Percentiles rank a stretch among this genome's conserved stretches.
phyloP scores from a whole-genome alignment of 495 filamentous ascomycete species.

The Lentithecium fluviatile region DNA sequence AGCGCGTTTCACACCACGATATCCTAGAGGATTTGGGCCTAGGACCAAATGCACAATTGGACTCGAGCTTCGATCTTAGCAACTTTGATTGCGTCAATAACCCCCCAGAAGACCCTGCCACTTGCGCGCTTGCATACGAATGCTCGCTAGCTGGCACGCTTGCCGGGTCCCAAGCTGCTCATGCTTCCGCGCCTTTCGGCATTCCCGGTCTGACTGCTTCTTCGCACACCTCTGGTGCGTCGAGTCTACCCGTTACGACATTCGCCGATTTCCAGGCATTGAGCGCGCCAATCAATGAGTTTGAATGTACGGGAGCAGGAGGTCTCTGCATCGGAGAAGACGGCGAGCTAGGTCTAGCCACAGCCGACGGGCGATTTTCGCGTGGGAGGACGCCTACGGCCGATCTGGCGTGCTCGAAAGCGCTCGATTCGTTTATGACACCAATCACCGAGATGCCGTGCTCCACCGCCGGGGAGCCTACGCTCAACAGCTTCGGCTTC shows the following conservation, averaged over 20 bases:
- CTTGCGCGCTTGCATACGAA: conserved; percentile 8
- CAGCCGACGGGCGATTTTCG: not conserved
- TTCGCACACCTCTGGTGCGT: not conserved
- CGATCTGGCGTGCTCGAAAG: not conserved
- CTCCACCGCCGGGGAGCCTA: not conserved
- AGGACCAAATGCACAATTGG: conserved; percentile 2
- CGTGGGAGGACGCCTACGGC: not conserved
- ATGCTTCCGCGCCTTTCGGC: not conserved
- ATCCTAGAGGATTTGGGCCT: conserved; percentile 31
- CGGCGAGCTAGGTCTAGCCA: conserved; percentile 1
- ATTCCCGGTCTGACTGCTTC: not conserved
- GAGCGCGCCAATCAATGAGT: conserved; percentile 4
- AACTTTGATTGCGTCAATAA: conserved; percentile 5
- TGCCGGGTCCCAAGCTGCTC: not conserved
- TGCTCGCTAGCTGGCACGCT: conserved; percentile 16
- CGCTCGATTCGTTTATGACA: not conserved
- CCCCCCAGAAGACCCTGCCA: not conserved
- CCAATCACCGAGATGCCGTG: not conserved
- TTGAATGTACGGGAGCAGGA: conserved; percentile 3
- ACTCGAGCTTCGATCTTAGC: conserved; percentile 23
- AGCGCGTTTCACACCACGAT: conserved; percentile 7
- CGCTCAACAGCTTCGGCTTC: conserved; percentile 5
- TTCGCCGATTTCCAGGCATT: conserved; percentile 2
- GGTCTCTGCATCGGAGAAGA: conserved; percentile 8
- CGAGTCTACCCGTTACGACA: not conserved